Evolutionary conservation across 1,139 yeast species (phyloP), one percentile per base, ranked within the genome.

Genomic region (Zygosaccharomyces pseudobailii): DNA sequence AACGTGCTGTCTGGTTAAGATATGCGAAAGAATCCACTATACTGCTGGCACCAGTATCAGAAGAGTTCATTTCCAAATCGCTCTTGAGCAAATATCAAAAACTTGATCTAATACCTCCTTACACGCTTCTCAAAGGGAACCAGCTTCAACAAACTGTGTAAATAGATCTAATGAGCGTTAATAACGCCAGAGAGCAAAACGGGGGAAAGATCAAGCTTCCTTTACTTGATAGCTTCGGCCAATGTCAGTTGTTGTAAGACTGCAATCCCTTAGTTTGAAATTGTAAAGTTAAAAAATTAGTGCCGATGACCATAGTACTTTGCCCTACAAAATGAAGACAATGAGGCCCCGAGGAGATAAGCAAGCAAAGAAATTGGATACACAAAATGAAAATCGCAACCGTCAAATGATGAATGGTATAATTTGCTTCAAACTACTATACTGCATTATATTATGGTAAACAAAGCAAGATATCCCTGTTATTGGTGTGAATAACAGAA

Each of bases 1-100:
- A 43, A 31, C 45, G 47, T 10, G 50, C 43, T 20, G 55, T 39
- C 33, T 52, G 56, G 45, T 55, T 51, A 13, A 55, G 46, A 24
- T 55, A 55, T 25, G 56, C 45, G 20, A 55, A 46, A 21, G 45
- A 45, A 17, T 40, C 46, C 7, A 40, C 23, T 20, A 43, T 25
- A 28, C 30, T 39, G 9, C 35, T 20, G 19, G 36, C 46, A 6
- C 28, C 33, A n/a, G 19, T 27, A 30, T 24, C 32, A 8, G 52
- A 43, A 24, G 28, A 28, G 30, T 49, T 49, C 52, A 49, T 49
- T 20, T 22, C 17, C 35, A 27, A 23, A 10, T 13, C 22, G 23
- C 20, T 24, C n/a, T 39, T 27, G 13, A 21, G 30, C 25, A 36
- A 36, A 21, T 21, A 36, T 36, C 27, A n/a, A 20, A 13, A 37